phyloP scores from a whole-genome alignment of 192 early-diverging fungal genomes.

The Coemansia sp. region DNA sequence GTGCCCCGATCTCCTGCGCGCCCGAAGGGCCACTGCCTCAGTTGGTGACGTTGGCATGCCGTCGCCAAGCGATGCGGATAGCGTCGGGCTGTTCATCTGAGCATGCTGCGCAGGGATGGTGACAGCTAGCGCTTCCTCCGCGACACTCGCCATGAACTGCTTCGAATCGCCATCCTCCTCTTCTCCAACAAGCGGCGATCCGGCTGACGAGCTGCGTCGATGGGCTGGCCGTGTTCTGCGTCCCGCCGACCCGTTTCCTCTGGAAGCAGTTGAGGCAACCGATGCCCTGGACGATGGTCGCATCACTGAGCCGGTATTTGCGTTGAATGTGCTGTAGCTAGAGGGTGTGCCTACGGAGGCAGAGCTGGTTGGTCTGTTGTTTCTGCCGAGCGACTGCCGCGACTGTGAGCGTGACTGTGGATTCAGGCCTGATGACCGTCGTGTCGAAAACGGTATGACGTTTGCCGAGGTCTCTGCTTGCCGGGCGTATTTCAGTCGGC shows the following conservation, averaged over 20 bases:
- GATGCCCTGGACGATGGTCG: constrained; percentile 48
- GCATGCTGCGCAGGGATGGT: constrained; percentile 10
- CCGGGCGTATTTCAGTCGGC: constrained; percentile 53
- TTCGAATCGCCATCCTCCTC: constrained; percentile 22
- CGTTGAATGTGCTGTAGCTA: constrained; percentile 8
- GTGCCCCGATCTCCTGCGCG: constrained; percentile 21
- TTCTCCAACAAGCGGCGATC: constrained; percentile 27
- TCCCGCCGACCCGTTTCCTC: constrained; percentile 8
- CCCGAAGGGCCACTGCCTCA: constrained; percentile 30
- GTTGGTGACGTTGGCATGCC: constrained; percentile 38
- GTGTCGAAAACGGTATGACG: constrained; percentile 45
- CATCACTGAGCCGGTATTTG: constrained; percentile 10
- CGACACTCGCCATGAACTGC: constrained; percentile 27
- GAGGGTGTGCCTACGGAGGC: constrained; percentile 26
- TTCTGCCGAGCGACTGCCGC: constrained; percentile 32
- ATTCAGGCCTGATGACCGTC: constrained; percentile 28
- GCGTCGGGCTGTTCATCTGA: constrained; percentile 14
- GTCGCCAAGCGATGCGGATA: constrained; percentile 16
- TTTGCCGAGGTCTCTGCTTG: constrained; percentile 41
- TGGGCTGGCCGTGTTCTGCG: constrained; percentile 20
- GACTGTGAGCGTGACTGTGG: constrained; percentile 28
- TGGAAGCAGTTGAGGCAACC: constrained; percentile 25
- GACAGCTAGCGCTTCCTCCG: constrained; percentile 14
- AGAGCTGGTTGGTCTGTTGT: constrained; percentile 30
- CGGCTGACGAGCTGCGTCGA: constrained; percentile 49